These are phyloP conservation scores for Candida sanyaensis DNA, from an alignment of 1,139 yeast species.

Conservation along the genomic window DNA sequence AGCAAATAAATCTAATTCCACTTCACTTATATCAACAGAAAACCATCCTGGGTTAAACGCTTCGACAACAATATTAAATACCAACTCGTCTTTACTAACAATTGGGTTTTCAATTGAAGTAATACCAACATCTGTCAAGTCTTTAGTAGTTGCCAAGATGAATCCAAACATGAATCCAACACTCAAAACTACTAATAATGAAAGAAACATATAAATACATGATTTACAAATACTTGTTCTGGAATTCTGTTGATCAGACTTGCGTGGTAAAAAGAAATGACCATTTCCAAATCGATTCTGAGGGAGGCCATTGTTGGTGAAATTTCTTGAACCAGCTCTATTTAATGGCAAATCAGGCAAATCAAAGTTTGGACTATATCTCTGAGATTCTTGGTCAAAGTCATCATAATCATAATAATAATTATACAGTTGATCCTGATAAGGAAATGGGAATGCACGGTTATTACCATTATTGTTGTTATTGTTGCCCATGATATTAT, in stretches of 20 bases:
- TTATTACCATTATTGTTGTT: slow-evolving; percentile 19
- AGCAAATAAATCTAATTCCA: slow-evolving; percentile 87
- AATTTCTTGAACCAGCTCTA: slow-evolving; percentile 10
- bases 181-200: slow-evolving; percentile 56
- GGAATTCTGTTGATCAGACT: slow-evolving; percentile 16
- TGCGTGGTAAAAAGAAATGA: slow-evolving; percentile 35
- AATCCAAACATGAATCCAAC: slow-evolving; percentile 84
- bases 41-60: slow-evolving; percentile 90
- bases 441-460: slow-evolving; percentile 56
- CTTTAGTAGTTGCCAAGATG: slow-evolving; percentile 83
- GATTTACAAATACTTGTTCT: slow-evolving; percentile 38
- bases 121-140: slow-evolving; percentile 67
- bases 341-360: slow-evolving; percentile 17
- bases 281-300: slow-evolving; percentile 14
- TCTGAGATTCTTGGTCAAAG: slow-evolving; percentile 37
- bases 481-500: slow-evolving; percentile 6
- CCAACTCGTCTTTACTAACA: slow-evolving; percentile 81
- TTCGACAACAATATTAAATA: slow-evolving; percentile 74
- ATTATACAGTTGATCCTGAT: slow-evolving; percentile 35
- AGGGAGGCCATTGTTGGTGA: slow-evolving; percentile 9
- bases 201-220: slow-evolving; percentile 56
- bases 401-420: slow-evolving; percentile 44
- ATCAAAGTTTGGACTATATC: slow-evolving; percentile 20
- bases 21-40: slow-evolving; percentile 61
- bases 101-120: slow-evolving; percentile 66